Conservation (phyloP, 2,329 filamentous ascomycete species). For the Fusarium oxysporum region DNA sequence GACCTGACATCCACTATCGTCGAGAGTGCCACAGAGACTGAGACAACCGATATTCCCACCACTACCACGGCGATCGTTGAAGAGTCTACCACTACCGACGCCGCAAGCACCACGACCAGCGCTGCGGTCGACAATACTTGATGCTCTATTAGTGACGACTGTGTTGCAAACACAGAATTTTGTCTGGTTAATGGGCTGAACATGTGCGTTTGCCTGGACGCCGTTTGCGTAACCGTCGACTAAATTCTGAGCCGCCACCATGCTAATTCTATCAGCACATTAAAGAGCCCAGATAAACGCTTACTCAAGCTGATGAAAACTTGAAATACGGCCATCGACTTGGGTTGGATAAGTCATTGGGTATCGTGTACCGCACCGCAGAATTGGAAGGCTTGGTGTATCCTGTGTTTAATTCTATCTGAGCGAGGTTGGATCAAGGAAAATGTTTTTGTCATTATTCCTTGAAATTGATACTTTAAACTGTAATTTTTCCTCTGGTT, state of each 20-base stretch:
- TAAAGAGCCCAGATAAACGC: neutral
- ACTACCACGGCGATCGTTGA: neutral
- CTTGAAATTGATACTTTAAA: too few species aligned
- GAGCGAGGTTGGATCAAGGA: neutral
- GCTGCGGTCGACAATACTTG: rapidly evolving
- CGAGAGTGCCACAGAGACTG: neutral
- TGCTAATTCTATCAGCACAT: too few species aligned
- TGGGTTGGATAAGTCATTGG: rapidly evolving
- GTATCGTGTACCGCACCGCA: neutral
- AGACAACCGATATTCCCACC: neutral
- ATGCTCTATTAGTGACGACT: neutral
- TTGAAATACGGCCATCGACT: rapidly evolving
- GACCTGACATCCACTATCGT: neutral
- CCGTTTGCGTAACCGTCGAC: neutral
- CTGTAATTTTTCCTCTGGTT: neutral
- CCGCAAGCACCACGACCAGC: neutral
- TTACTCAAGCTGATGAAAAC: too few species aligned
- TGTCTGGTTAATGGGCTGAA: neutral
- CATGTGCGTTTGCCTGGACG: neutral
- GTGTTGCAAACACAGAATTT: neutral
- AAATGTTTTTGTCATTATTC: neutral
- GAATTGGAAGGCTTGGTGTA: neutral
- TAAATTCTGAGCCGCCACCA: neutral
- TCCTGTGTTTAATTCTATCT: neutral
- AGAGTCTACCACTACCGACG: neutral